Conservation (phyloP, 169 alveolate species). For the Cyclospora cayetanensis region DNA sequence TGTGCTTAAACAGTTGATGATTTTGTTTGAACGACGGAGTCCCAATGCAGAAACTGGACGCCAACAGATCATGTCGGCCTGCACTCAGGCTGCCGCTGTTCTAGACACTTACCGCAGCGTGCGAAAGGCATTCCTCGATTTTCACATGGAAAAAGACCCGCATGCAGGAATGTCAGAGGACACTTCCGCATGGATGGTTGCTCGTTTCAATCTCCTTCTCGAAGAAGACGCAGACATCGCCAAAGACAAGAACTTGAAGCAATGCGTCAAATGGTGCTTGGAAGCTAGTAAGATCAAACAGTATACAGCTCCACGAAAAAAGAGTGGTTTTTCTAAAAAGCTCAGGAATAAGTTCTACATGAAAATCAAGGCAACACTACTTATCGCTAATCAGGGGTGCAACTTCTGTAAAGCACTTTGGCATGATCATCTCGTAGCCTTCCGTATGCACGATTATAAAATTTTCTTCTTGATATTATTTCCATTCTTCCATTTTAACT, state of each 20-base stretch:
- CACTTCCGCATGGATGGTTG: slow-evolving; percentile 50
- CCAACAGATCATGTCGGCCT: slow-evolving; percentile 40
- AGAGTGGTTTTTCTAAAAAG: neutral
- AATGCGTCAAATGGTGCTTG: slow-evolving; percentile 40
- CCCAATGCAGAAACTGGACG: slow-evolving; percentile 15
- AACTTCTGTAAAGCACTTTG: too few relatives aligned
- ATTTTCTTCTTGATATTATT: too few relatives aligned
- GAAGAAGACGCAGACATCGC: neutral
- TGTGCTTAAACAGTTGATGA: neutral
- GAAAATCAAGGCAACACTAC: too few relatives aligned
- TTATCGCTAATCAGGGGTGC: too few relatives aligned
- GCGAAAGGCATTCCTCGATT: slow-evolving; percentile 5
- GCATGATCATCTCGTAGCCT: too few relatives aligned
- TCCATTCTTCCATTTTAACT: neutral
- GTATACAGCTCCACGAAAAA: neutral
- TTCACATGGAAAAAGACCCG: neutral
- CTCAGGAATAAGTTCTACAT: too few relatives aligned
- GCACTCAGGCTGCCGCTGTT: slow-evolving; percentile 48
- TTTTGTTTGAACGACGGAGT: neutral
- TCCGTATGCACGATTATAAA: too few relatives aligned
- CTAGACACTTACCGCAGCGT: slow-evolving; percentile 48
- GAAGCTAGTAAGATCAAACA: slow-evolving; percentile 1
- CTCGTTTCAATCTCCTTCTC: slow-evolving; percentile 25
- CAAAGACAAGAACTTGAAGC: neutral
- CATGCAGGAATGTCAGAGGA: slow-evolving; percentile 43